These are phyloP conservation scores for Coemansia sp. DNA, from an alignment of 192 early-diverging fungal genomes.

Conservation along the genomic window DNA sequence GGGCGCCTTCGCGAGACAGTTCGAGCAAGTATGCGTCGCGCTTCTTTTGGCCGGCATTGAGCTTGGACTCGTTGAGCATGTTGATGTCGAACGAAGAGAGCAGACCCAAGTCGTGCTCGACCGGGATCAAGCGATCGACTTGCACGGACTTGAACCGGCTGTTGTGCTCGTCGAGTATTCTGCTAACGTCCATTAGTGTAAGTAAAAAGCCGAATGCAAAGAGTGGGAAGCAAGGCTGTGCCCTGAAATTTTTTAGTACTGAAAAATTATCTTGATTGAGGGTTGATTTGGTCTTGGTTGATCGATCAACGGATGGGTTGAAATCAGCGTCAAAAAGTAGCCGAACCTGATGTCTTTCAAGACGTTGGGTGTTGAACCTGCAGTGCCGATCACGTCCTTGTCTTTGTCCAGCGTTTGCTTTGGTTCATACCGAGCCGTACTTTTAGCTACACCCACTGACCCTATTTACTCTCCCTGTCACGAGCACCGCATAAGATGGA, in stretches of 20 bases:
- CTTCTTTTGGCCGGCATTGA: conserved; percentile 19
- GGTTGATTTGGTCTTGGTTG: not conserved
- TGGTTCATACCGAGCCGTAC: too few relatives aligned
- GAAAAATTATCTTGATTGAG: not conserved
- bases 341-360: not conserved
- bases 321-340: not conserved
- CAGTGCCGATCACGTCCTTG: not conserved
- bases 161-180: conserved; percentile 68
- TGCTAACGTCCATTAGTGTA: conserved; percentile 63
- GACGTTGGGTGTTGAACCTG: not conserved
- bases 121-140: conserved; percentile 78
- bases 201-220: conserved; percentile 11
- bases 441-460: too few relatives aligned
- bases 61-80: conserved; percentile 64
- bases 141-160: conserved; percentile 70
- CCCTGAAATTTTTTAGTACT: not conserved
- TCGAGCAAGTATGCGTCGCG: conserved; percentile 64
- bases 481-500: not conserved
- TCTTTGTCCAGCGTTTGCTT: too few relatives aligned
- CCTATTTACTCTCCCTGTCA: not conserved
- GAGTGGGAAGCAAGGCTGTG: not conserved
- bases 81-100: conserved; percentile 81
- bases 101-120: conserved; percentile 87
- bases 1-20: conserved; percentile 76
- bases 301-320: not conserved